Base-by-base conservation (phyloP, 75 land plant genomes). In the Pseudotsuga menziesii region DNA sequence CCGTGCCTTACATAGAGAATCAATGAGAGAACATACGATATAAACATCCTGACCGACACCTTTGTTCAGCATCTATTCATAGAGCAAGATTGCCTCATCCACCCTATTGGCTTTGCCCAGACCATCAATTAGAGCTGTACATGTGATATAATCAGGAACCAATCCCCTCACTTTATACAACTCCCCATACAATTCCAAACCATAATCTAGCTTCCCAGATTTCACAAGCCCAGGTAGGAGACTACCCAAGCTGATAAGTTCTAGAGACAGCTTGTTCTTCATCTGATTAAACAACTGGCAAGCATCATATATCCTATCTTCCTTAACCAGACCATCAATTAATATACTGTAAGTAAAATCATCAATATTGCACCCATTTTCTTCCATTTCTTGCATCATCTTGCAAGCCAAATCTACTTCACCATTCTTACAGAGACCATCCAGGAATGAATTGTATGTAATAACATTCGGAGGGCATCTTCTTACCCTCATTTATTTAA, bases 311-410 rank as follows among this genome's bases (percentile, higher is more conserved):
- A 85, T 73, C 62, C 88, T 86, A 48, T 87, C 83, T 19, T 82
- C 87, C 78, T 93, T 83, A 63, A 83, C 79, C 56, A 91, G 73
- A 73, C 92, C 88, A 83, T 91, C 85, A 22, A 95, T 88, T 44
- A 93, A 52, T 25, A 86, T 85, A 79, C 91, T 95, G 77, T 87
- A 95, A 44, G 94, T 91, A 56, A 88, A 72, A 35, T 91, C 78
- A 82, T 95, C 98, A 36, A 94, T 96, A 4, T 55, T 69, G 71
- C 85, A 88, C 63, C 88, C 82, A 80, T 58, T 80, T 72, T 77
- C 75, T 23, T 77, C 75, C 95, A 93, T 93, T 11, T 71, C 70
- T 75, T 70, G 77, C 35, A 93, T 78, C 78, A 88, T 80, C 48
- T 80, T 79, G 75, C 87, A 32, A 13, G 98, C 96, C 57, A 83